Evolutionary conservation across 768 basidiomycete species (phyloP), one percentile per base, ranked within the genome.

Genomic region (Naematelia aurantialba): DNA sequence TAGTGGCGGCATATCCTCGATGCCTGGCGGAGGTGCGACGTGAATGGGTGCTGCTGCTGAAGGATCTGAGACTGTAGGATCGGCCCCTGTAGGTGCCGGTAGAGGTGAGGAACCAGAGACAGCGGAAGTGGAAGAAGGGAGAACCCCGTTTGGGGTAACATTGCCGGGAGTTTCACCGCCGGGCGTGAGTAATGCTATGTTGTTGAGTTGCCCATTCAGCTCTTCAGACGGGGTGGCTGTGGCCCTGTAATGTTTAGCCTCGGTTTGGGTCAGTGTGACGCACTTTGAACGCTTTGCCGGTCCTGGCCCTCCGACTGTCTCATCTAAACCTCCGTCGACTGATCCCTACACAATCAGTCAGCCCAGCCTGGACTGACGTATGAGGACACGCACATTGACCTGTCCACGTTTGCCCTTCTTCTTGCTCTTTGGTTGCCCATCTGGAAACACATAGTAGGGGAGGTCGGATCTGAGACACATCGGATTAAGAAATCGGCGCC

Each of bases 341-440:
- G 56, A 1, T 29, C 45, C 50, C 68, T 73, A 39, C 13, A 14
- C 3, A 49, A 1, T 22, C 21, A 1, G 22, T 61, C 50, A 62
- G 45, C 48, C 2, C 4, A 62, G 21, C 14, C 31, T 17, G 21
- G 45, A 24, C 4, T 26, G 13, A 17, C 34, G 44, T 12, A 49
- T 19, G 22, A n/a, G 2, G n/a, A 14, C 11, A 63, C 69, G 55
- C 26, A 71, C 69, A 42, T 58, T 63, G 45, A 54, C 56, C 52
- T 71, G 67, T 12, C 52, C 62, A 19, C 72, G 60, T 52, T 74
- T 74, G 19, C 61, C 61, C 61, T 74, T 70, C 56, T 70, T 70
- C 59, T 71, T 74, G 21, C 60, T 49, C 47, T 74, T 71, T n/a
- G 72, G 69, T 52, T 60, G 63, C 11, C 72, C 72, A 55, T 74